Percentiles rank a stretch among this genome's conserved stretches.
Conservation (phyloP, 805 yeast species). For the Candida tammaniensis region DNA sequence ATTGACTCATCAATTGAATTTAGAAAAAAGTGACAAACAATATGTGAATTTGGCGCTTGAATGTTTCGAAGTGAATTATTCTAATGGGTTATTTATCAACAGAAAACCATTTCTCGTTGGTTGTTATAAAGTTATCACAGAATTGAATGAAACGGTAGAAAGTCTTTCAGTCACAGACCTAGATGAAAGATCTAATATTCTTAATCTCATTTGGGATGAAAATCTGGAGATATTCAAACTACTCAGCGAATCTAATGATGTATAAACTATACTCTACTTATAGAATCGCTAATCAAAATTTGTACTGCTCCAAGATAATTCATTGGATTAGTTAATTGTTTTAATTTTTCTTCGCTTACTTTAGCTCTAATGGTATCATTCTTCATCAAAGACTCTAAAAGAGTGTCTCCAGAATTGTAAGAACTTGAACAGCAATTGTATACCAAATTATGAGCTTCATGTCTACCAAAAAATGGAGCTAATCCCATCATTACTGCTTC, state of each 20-base stretch:
- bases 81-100: constrained; percentile 1
- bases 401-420: not conserved
- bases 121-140: not conserved
- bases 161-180: too few relatives aligned
- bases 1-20: constrained; percentile 1
- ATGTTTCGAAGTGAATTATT: constrained; percentile 1
- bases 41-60: not conserved
- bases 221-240: constrained; percentile 3
- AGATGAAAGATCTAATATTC: too few relatives aligned
- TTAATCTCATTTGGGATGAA: constrained; percentile 4
- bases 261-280: not conserved
- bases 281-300: constrained; percentile 2
- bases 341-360: constrained; percentile 1
- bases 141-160: too few relatives aligned
- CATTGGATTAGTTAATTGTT: constrained; percentile 3
- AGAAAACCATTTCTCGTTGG: constrained; percentile 1
- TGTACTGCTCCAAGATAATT: constrained; percentile 4
- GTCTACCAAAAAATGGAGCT: constrained; percentile 5
- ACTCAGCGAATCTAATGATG: not conserved
- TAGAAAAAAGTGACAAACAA: not conserved
- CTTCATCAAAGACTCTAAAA: constrained; percentile 2
- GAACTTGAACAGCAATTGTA: constrained; percentile 3
- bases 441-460: constrained; percentile 4
- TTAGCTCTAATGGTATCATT: constrained; percentile 1
- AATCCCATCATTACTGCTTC: constrained; percentile 9